A percentile compares a stretch with the other conserved stretches of the same genome.
phyloP scores from a whole-genome alignment of 75 land plant genomes.

The Selaginella tamariscina region DNA sequence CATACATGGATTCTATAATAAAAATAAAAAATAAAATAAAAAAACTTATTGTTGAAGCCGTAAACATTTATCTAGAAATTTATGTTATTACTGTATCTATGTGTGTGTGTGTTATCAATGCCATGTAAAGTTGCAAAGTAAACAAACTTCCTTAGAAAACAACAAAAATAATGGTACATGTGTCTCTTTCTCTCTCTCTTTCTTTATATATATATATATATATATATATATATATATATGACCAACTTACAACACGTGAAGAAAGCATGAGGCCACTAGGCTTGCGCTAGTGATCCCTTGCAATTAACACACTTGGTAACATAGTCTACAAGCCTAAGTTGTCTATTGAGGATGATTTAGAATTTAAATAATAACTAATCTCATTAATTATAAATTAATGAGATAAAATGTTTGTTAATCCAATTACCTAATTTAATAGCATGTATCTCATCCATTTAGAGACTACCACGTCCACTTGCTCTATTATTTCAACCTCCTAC shows the following conservation, averaged over 20 bases:
- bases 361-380: too few relatives aligned
- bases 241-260: slow-evolving; percentile 68
- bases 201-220: too few relatives aligned
- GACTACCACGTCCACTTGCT: slow-evolving; percentile 85
- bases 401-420: too few relatives aligned
- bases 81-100: slow-evolving; percentile 73
- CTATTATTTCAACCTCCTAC: slow-evolving; percentile 82
- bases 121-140: slow-evolving; percentile 67
- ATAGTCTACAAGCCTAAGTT: slow-evolving; percentile 85
- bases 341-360: too few relatives aligned
- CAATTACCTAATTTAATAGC: slow-evolving; percentile 82
- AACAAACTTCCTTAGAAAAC: too few relatives aligned
- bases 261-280: slow-evolving; percentile 95
- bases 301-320: slow-evolving; percentile 78
- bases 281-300: slow-evolving; percentile 93
- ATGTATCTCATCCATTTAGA: slow-evolving; percentile 99
- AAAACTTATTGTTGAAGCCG: slow-evolving; percentile 78
- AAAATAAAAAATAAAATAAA: background rate
- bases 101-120: slow-evolving; percentile 78
- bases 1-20: too few relatives aligned
- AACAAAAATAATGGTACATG: too few relatives aligned
- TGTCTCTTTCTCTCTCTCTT: too few relatives aligned
- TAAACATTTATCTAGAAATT: slow-evolving; percentile 93
- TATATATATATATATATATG: too few relatives aligned
- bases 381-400: too few relatives aligned